These are phyloP conservation scores for Boletellus deceptivus DNA, from an alignment of 1,284 basidiomycete species.

Conservation along the genomic window DNA sequence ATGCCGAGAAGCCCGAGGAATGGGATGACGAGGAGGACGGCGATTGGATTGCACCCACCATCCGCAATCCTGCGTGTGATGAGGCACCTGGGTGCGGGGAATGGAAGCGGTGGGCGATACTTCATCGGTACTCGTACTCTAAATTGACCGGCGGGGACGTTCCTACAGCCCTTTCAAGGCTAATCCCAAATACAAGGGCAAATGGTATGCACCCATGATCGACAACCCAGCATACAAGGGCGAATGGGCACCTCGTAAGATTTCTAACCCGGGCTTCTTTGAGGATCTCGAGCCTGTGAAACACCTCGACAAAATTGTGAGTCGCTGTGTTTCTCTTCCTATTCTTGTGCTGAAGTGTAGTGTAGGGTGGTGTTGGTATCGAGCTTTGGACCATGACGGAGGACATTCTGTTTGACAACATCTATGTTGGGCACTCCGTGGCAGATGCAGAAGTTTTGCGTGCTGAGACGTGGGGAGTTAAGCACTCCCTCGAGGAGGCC, in stretches of 20 bases:
- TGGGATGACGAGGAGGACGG: constrained; percentile 99
- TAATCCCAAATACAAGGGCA: constrained; percentile 94
- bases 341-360: constrained; percentile 7
- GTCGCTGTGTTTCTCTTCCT: constrained; percentile 25
- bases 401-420: constrained; percentile 93
- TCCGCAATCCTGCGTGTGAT: constrained; percentile 88
- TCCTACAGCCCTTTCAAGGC: constrained; percentile 71
- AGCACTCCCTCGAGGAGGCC: constrained; percentile 66
- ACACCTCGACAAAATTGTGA: constrained; percentile 77
- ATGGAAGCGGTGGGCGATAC: constrained; percentile 67
- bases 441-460: constrained; percentile 82
- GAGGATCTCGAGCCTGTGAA: constrained; percentile 87
- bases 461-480: constrained; percentile 81
- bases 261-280: constrained; percentile 90
- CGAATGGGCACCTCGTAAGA: constrained; percentile 89
- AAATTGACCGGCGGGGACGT: constrained; percentile 9
- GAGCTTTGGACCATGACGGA: constrained; percentile 99
- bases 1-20: constrained; percentile 96
- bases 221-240: constrained; percentile 99
- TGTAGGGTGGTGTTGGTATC: constrained; percentile 87
- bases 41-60: constrained; percentile 91
- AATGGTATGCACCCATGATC: constrained; percentile 92
- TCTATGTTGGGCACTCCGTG: constrained; percentile 88
- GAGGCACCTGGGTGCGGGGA: constrained; percentile 92
- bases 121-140: neutral